Conservation (phyloP, 345 rosid genomes). For the Boechera retrofracta region DNA sequence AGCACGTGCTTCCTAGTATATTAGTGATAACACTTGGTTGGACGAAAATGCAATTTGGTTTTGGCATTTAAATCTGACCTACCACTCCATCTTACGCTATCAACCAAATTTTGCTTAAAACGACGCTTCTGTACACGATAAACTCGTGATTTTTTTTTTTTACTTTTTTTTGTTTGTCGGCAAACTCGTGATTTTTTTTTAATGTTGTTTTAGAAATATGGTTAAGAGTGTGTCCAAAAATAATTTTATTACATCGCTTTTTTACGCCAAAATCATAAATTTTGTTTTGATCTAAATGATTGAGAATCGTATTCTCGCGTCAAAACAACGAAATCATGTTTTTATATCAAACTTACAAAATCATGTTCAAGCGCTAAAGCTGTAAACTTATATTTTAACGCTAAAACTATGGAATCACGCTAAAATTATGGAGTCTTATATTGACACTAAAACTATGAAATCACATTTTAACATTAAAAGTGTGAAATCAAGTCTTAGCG, state of each 20-base stretch:
- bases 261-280: too few relatives aligned
- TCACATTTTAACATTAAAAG: too few relatives aligned
- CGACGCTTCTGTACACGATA: neutral
- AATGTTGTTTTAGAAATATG: neutral
- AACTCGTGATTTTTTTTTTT: neutral
- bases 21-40: constrained; percentile 19
- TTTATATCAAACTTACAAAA: too few relatives aligned
- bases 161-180: too few relatives aligned
- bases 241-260: too few relatives aligned
- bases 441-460: too few relatives aligned
- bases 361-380: too few relatives aligned
- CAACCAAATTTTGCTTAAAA: neutral
- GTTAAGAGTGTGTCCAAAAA: neutral
- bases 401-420: neutral
- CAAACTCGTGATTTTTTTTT: neutral
- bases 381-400: neutral
- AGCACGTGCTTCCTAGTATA: constrained; percentile 4
- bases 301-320: too few relatives aligned
- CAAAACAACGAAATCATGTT: too few relatives aligned
- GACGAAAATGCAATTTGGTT: neutral
- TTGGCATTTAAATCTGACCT: constrained; percentile 21
- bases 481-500: too few relatives aligned
- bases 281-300: too few relatives aligned
- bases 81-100: neutral
- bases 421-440: too few relatives aligned